phyloP scores from a whole-genome alignment of 108 stramenopile genomes.

The Conticribra guillardii region DNA sequence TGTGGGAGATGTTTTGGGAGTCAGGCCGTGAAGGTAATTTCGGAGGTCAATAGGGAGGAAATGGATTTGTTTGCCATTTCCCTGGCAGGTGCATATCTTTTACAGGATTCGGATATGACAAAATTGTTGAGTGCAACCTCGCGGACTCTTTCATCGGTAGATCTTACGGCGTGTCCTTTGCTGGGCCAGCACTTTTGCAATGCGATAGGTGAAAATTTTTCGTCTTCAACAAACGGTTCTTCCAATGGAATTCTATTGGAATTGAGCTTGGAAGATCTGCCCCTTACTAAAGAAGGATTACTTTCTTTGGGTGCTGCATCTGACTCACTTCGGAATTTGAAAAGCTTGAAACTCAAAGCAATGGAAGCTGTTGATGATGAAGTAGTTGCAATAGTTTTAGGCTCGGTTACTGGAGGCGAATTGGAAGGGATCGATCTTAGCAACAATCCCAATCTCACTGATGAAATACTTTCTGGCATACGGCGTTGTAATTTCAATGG shows the following conservation, averaged over 20 bases:
- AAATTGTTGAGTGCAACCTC: constrained; percentile 52
- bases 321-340: constrained; percentile 55
- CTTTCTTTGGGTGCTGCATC: constrained; percentile 42
- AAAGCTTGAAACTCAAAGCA: constrained; percentile 63
- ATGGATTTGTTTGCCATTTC: constrained; percentile 63
- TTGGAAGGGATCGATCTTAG: constrained; percentile 72
- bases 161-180: constrained; percentile 75
- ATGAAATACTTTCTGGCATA: constrained; percentile 68
- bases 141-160: constrained; percentile 66
- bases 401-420: constrained; percentile 27
- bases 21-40: constrained; percentile 56
- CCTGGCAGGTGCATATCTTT: constrained; percentile 78
- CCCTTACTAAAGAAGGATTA: constrained; percentile 49
- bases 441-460: constrained; percentile 65
- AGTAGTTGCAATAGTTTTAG: constrained; percentile 53
- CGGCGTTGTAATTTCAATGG: constrained; percentile 58
- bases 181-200: constrained; percentile 58
- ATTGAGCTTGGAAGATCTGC: constrained; percentile 68
- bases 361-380: constrained; percentile 63
- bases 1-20: constrained; percentile 81
- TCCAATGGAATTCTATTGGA: constrained; percentile 54
- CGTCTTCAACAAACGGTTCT: constrained; percentile 12
- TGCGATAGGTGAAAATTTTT: constrained; percentile 44
- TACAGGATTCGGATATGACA: constrained; percentile 71
- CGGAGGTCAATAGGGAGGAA: constrained; percentile 25